A percentile compares a stretch with the other conserved stretches of the same genome.
phyloP scores from a whole-genome alignment of 1,284 basidiomycete genomes.

The Cutaneotrichosporon spelunceum region DNA sequence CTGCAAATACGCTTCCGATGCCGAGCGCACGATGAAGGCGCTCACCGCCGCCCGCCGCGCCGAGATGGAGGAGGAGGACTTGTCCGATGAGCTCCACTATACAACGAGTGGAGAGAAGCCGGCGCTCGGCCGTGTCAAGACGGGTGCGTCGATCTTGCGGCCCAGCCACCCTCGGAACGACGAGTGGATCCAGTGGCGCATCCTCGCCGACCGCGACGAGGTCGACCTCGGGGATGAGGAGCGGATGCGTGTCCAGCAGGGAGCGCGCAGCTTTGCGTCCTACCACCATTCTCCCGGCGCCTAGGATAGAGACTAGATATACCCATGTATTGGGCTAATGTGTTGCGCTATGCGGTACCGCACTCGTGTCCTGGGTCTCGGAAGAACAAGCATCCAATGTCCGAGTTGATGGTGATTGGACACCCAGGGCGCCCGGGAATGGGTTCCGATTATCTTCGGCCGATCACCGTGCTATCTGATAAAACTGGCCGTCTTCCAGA shows the following conservation, averaged over 20 bases:
- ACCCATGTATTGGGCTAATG: background rate
- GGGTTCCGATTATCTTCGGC: background rate
- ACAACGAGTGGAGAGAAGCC: conserved; percentile 8
- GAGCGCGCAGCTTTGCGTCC: background rate
- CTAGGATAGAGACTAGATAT: background rate
- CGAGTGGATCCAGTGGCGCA: conserved; percentile 36
- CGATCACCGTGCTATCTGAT: background rate
- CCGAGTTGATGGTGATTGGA: background rate
- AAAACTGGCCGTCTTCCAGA: too few relatives aligned
- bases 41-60: conserved; percentile 30
- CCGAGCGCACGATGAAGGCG: conserved; percentile 37
- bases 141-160: background rate
- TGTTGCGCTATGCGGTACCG: too few relatives aligned
- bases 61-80: conserved; percentile 23
- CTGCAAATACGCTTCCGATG: conserved; percentile 52
- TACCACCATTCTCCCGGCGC: conserved; percentile 3
- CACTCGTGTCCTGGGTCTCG: too few relatives aligned
- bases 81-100: conserved; percentile 9
- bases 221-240: conserved; percentile 40
- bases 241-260: conserved; percentile 12
- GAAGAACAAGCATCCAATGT: too few relatives aligned
- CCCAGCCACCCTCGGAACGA: conserved; percentile 23
- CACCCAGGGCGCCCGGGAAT: background rate
- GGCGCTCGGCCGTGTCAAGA: conserved; percentile 10
- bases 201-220: conserved; percentile 40